These are phyloP conservation scores for Globisporangium barbulae DNA, from an alignment of 352 stramenopile genomes.

Conservation along the genomic window DNA sequence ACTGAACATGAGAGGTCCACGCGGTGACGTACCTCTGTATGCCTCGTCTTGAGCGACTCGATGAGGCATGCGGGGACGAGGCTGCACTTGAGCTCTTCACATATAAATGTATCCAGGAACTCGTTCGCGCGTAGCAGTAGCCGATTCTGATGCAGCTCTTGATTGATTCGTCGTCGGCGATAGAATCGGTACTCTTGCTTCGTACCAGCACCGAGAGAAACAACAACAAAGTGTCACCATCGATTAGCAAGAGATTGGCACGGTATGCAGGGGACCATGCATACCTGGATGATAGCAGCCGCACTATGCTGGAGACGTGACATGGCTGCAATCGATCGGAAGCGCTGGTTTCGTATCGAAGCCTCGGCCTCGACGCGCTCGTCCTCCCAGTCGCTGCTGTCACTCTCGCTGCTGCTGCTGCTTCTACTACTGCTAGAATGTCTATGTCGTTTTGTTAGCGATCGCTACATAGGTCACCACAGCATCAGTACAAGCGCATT, in stretches of 20 bases:
- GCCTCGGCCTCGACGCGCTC: background rate
- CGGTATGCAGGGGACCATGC: background rate
- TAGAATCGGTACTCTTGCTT: conserved; percentile 53
- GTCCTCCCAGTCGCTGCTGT: background rate
- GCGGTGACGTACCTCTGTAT: conserved; percentile 20
- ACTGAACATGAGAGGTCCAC: too few species aligned
- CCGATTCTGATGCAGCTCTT: conserved; percentile 17
- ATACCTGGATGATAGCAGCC: conserved; percentile 42
- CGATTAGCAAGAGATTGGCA: background rate
- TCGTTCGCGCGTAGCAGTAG: conserved; percentile 18
- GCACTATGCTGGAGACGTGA: conserved; percentile 41
- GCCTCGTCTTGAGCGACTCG: conserved; percentile 32
- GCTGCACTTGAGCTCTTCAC: conserved; percentile 21
- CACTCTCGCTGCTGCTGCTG: conserved; percentile 14
- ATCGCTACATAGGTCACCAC: background rate
- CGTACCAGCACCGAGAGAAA: background rate
- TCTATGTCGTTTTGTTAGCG: background rate
- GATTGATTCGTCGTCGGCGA: conserved; percentile 23
- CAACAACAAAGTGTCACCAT: background rate
- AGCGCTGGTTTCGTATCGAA: conserved; percentile 34
- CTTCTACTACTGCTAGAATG: conserved; percentile 5
- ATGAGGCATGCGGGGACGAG: conserved; percentile 39
- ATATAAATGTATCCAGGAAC: conserved; percentile 36
- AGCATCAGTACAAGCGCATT: background rate
- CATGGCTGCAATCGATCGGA: conserved; percentile 43